A percentile compares a stretch with the other conserved stretches of the same genome.
These are phyloP conservation scores for Linum usitatissimum DNA, from an alignment of 345 rosid species.

Conservation along the genomic window DNA sequence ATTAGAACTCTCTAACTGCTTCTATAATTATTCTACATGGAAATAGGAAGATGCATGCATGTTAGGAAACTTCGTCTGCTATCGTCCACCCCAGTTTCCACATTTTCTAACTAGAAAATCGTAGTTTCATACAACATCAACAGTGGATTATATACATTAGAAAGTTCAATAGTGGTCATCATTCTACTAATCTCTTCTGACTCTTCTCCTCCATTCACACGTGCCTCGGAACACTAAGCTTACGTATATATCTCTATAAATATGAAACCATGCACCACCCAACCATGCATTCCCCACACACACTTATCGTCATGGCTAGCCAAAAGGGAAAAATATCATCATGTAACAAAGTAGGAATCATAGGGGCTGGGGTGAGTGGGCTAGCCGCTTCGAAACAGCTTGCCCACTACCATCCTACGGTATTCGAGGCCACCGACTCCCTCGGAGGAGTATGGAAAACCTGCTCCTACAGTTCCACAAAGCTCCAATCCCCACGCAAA, in stretches of 20 bases:
- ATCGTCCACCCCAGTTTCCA: background rate
- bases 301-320: background rate
- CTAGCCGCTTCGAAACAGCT: constrained; percentile 73
- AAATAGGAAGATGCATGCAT: background rate
- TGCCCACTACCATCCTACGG: constrained; percentile 42
- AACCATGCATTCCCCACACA: background rate
- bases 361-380: constrained; percentile 90
- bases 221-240: constrained; percentile 8
- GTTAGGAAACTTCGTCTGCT: constrained; percentile 10
- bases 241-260: constrained; percentile 18
- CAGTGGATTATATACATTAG: background rate
- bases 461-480: constrained; percentile 65
- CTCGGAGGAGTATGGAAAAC: constrained; percentile 90
- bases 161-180: background rate
- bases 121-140: background rate
- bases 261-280: constrained; percentile 2
- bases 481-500: constrained; percentile 57
- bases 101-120: background rate
- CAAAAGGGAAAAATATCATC: constrained; percentile 23
- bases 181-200: background rate
- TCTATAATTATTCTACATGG: background rate
- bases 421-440: constrained; percentile 69
- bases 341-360: constrained; percentile 38
- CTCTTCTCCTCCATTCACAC: constrained; percentile 3
- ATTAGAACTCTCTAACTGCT: background rate